Conservation (phyloP, 257 asterid species). For the Solanum sejunctum region DNA sequence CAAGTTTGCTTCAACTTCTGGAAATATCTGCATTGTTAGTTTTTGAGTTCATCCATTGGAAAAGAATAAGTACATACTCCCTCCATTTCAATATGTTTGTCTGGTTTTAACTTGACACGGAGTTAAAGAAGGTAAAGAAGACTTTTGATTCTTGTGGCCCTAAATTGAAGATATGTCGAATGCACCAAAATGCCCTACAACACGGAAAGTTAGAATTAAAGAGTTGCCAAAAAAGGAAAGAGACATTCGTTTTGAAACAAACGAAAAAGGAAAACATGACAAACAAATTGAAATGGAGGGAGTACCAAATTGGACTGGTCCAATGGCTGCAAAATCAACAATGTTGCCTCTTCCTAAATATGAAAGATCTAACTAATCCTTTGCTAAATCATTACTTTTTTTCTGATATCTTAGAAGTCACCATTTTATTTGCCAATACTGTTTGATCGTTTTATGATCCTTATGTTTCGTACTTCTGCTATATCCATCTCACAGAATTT, state of each 20-base stretch:
- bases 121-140: neutral
- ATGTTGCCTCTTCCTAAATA: neutral
- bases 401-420: neutral
- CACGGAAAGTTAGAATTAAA: neutral
- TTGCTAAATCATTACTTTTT: neutral
- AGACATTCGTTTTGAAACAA: neutral
- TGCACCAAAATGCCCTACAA: neutral
- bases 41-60: neutral
- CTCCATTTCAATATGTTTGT: neutral
- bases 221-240: neutral
- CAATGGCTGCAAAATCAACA: neutral
- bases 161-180: neutral
- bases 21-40: neutral
- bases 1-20: neutral
- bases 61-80: neutral
- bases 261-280: neutral
- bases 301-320: neutral
- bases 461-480: neutral
- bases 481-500: neutral
- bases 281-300: neutral
- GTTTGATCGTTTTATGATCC: neutral
- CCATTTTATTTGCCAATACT: neutral
- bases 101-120: neutral
- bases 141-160: neutral
- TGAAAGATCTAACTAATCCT: neutral